These are phyloP conservation scores for Trichoderma aggressivum DNA, from an alignment of 2,329 filamentous ascomycete species.

Conservation along the genomic window DNA sequence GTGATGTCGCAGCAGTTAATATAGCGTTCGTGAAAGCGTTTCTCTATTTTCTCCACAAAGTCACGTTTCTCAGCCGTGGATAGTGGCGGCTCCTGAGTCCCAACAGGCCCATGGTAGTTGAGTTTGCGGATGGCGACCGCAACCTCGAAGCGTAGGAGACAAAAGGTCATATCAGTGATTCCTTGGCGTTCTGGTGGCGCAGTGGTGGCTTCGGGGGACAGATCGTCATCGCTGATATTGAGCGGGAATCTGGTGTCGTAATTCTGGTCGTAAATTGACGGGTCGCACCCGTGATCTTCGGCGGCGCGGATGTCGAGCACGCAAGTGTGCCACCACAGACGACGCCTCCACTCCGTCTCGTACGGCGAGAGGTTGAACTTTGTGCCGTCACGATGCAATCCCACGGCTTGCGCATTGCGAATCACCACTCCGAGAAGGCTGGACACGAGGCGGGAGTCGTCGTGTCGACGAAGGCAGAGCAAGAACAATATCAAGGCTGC, in stretches of 20 bases:
- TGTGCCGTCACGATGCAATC: neutral
- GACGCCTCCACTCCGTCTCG: neutral
- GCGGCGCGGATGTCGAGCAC: neutral
- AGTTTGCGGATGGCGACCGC: neutral
- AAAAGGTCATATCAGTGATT: neutral
- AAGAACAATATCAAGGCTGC: neutral
- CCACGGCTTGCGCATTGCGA: neutral
- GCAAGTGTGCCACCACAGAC: conserved; percentile 7
- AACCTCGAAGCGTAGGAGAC: neutral
- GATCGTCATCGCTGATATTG: neutral
- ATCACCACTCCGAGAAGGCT: neutral
- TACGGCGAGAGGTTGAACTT: neutral
- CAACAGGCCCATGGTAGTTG: neutral
- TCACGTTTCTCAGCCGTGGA: neutral
- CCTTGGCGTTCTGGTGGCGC: neutral
- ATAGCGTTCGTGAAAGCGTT: neutral
- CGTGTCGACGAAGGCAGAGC: neutral
- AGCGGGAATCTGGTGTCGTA: neutral
- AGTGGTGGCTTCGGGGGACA: neutral
- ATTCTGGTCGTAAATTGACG: neutral
- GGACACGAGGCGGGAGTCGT: neutral
- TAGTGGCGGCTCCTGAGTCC: neutral
- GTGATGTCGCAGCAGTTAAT: neutral
- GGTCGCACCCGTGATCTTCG: neutral
- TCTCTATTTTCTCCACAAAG: neutral